Base-by-base conservation (phyloP, 2,329 filamentous ascomycete species). In the Trichoderma gracile region DNA sequence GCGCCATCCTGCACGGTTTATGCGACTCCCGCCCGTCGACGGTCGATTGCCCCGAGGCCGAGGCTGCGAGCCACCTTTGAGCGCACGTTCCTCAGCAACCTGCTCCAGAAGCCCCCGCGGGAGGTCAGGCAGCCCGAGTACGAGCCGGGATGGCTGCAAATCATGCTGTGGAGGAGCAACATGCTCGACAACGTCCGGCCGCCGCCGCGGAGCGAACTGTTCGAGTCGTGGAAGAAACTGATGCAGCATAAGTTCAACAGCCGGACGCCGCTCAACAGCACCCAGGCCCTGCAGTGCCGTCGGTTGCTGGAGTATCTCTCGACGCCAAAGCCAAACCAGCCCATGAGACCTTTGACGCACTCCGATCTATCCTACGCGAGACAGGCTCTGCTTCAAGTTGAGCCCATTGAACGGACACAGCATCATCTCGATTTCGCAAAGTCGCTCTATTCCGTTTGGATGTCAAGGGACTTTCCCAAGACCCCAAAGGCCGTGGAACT, bases 101-200 rank as follows among this genome's bases (percentile, higher is more conserved):
- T 92, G 53, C 84, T 90, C 69, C 74, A 81, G 67, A 86, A 87
- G 70, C 78, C 85, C 3, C 82, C 86, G 19, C 81, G 85, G 65
- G 79, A 84, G 64, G 76, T 87, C 49, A 88, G 86, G 73, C 81
- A 86, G 23, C 81, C 87, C 57, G 82, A 87, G 70, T 79, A 88
- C 66, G 90, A 87, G 71, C 89, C 86, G 0, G 93, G 92, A 60
- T 85, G 93, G 71, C 86, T 87, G 68, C 84, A 83, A 17, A 85
- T 97, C 78, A 84, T 90, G 70, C 84, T 90, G 65, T 84, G 92
- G 74, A 80, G 84, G 59, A 85, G 85, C 69, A 84, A 86, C 66
- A 78, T 88, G 69, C 81, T 84, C 58, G 83, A 90, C 63, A 82
- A 84, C 58, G 80, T 87, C 42, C 85, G 92, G 40, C 84, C 86